Percentiles rank a stretch among this genome's conserved stretches.
These are phyloP conservation scores for Silybum marianum DNA, from an alignment of 129 eudicot genomes.

Conservation along the genomic window DNA sequence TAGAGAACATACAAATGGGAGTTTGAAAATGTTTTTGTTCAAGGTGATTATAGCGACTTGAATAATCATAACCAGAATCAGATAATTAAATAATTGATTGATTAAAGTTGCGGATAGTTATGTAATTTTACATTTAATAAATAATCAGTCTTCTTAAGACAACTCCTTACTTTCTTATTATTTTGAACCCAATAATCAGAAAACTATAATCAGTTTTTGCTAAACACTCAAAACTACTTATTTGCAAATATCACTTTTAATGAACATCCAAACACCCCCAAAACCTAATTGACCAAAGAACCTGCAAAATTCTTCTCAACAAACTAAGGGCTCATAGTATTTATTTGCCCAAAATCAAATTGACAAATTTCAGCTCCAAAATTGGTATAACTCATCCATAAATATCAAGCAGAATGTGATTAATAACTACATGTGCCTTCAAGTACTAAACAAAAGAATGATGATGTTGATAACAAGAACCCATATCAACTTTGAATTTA, in stretches of 20 bases:
- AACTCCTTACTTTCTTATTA: neutral
- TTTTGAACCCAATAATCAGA: neutral
- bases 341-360: neutral
- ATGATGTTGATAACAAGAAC: neutral
- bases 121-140: neutral
- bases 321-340: neutral
- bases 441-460: neutral
- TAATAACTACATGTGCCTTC: neutral
- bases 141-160: neutral
- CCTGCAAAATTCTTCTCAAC: constrained; percentile 18
- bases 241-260: neutral
- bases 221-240: neutral
- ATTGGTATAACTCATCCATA: neutral
- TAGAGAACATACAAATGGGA: neutral
- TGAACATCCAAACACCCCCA: neutral
- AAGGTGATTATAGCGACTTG: neutral
- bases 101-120: neutral
- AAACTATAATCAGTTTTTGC: neutral
- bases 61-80: neutral
- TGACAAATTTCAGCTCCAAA: neutral
- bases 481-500: neutral
- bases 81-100: neutral
- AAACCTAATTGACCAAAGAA: neutral
- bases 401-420: neutral
- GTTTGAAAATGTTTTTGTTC: neutral